Evolutionary conservation across 1,139 yeast genomes (phyloP).

Genomic region (Geotrichum aggregatum): DNA sequence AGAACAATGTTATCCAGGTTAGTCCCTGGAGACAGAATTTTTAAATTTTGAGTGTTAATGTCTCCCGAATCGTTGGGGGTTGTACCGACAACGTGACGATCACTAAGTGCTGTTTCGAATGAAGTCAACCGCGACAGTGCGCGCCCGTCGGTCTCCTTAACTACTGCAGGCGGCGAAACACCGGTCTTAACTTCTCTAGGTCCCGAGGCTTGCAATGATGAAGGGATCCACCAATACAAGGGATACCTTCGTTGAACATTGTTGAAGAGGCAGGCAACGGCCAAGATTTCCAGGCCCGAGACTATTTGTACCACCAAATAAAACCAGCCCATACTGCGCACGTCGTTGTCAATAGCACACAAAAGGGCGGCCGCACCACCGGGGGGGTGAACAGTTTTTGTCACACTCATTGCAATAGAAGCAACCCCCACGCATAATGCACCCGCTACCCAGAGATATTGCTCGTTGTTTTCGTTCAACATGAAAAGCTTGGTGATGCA

Average conservation of each 20-base stretch:
- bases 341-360: conserved; percentile 49
- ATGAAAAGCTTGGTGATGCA: conserved; percentile 53
- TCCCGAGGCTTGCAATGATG: conserved; percentile 21
- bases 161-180: background rate
- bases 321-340: conserved; percentile 62
- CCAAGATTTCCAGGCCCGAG: conserved; percentile 48
- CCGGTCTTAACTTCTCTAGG: conserved; percentile 1
- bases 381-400: conserved; percentile 66
- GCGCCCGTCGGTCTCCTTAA: background rate
- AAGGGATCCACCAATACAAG: conserved; percentile 59
- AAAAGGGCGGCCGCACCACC: conserved; percentile 69
- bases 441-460: conserved; percentile 57
- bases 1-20: conserved; percentile 12
- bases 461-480: conserved; percentile 31
- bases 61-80: conserved; percentile 19
- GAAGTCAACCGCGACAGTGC: background rate
- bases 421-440: conserved; percentile 57
- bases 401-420: conserved; percentile 54
- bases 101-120: conserved; percentile 11
- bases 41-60: background rate
- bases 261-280: conserved; percentile 54
- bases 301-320: conserved; percentile 57
- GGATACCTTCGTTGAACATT: conserved; percentile 57
- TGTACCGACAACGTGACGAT: conserved; percentile 18
- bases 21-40: conserved; percentile 2